Evolutionary conservation across 75 land plant genomes (phyloP).

Genomic region (Isoetes taiwanensis): DNA sequence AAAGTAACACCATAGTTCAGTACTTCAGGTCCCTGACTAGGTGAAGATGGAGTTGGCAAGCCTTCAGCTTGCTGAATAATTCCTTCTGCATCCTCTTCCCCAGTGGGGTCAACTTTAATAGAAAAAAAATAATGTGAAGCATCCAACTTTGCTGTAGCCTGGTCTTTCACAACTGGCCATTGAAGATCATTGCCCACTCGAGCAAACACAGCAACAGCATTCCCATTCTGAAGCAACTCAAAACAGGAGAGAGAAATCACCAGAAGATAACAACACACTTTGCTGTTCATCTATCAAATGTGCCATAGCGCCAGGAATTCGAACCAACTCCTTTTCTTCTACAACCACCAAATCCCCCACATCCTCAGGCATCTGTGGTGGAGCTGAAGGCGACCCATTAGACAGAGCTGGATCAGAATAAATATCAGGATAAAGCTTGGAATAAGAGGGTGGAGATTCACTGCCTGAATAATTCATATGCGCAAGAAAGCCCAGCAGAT

Average conservation of each 20-base stretch:
- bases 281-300: slow-evolving; percentile 52
- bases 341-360: neutral
- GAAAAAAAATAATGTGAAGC: slow-evolving; percentile 53
- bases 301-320: slow-evolving; percentile 38
- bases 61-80: too few species aligned
- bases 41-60: too few species aligned
- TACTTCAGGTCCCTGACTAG: neutral
- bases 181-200: slow-evolving; percentile 54
- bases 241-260: slow-evolving; percentile 43
- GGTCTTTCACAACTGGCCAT: slow-evolving; percentile 74
- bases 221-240: slow-evolving; percentile 29
- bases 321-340: slow-evolving; percentile 31
- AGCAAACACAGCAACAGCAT: slow-evolving; percentile 33
- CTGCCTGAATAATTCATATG: slow-evolving; percentile 31
- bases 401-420: too few species aligned
- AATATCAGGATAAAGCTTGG: too few species aligned
- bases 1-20: slow-evolving; percentile 23
- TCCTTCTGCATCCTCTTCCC: too few species aligned
- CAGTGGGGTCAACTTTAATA: slow-evolving; percentile 39
- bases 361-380: too few species aligned
- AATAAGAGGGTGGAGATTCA: too few species aligned
- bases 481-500: slow-evolving; percentile 83
- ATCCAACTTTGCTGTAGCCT: slow-evolving; percentile 57
- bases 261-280: slow-evolving; percentile 45
- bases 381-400: too few species aligned